Evolutionary conservation across 148 eudicot species (phyloP).

Genomic region (Fagopyrum esculentum): DNA sequence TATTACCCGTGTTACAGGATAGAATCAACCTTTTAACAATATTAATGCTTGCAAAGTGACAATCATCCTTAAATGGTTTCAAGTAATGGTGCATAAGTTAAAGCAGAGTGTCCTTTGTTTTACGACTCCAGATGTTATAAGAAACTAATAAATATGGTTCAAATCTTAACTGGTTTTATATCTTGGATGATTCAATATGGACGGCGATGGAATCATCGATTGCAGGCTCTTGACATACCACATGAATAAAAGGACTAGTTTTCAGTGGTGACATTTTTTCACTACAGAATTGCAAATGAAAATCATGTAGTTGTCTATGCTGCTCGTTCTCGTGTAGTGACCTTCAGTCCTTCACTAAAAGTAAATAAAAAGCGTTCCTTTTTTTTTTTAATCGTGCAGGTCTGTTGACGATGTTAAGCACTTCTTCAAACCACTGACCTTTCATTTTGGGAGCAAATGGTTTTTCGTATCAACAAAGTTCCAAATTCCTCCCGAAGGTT

Average conservation of each 20-base stretch:
- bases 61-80: background rate
- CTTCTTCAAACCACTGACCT: slow-evolving; percentile 41
- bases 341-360: background rate
- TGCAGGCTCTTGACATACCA: background rate
- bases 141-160: too few relatives aligned
- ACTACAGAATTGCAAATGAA: background rate
- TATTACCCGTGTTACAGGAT: background rate
- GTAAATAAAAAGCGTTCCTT: background rate
- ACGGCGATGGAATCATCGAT: too few relatives aligned
- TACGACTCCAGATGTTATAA: too few relatives aligned
- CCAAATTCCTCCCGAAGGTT: slow-evolving; percentile 48
- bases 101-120: background rate
- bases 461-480: slow-evolving; percentile 33
- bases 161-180: too few relatives aligned
- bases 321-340: background rate
- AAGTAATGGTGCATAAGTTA: background rate
- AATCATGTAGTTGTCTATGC: background rate
- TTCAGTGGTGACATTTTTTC: too few relatives aligned
- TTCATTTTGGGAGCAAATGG: slow-evolving; percentile 53
- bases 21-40: background rate
- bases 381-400: slow-evolving; percentile 21
- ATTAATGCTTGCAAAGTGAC: background rate
- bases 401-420: slow-evolving; percentile 37
- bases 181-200: too few relatives aligned
- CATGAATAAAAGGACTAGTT: background rate